Evolutionary conservation across 176 grass and related monocot genomes (phyloP).

Genomic region (Phoenix roebelenii): DNA sequence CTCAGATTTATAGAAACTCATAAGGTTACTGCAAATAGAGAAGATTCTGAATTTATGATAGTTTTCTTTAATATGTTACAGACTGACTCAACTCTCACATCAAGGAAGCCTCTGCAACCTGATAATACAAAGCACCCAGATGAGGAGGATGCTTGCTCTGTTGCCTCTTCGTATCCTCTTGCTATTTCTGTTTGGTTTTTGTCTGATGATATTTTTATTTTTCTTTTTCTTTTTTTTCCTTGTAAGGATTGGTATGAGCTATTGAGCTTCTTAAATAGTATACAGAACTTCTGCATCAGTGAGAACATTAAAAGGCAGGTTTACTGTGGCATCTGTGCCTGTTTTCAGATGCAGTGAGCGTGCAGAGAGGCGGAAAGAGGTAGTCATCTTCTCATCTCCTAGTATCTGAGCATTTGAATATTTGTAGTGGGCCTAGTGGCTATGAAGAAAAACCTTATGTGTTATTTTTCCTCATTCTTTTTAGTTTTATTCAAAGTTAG

Average conservation of each 20-base stretch:
- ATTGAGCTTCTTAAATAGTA: constrained; percentile 16
- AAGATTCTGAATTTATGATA: constrained; percentile 8
- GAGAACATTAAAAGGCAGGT: constrained; percentile 20
- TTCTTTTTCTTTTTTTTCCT: constrained; percentile 1
- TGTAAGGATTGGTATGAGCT: neutral
- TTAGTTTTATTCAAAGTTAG: constrained; percentile 39
- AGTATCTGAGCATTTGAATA: neutral
- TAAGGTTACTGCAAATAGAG: neutral
- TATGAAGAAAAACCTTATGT: neutral
- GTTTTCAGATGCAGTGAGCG: constrained; percentile 40
- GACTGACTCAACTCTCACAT: constrained; percentile 17
- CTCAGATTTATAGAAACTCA: neutral
- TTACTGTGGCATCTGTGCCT: constrained; percentile 25
- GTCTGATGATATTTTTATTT: constrained; percentile 1
- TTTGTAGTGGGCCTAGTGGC: neutral
- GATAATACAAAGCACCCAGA: constrained; percentile 29
- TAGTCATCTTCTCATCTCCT: constrained; percentile 10
- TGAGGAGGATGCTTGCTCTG: constrained; percentile 31
- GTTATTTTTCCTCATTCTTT: neutral
- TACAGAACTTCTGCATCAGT: constrained; percentile 23
- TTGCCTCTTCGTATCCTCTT: constrained; percentile 35
- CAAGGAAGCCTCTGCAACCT: constrained; percentile 30
- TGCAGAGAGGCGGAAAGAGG: constrained; percentile 45
- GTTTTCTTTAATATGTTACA: constrained; percentile 5
- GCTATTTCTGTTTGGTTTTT: neutral